phyloP scores from a whole-genome alignment of 768 basidiomycete species.

The Tricholoma saponaceum region DNA sequence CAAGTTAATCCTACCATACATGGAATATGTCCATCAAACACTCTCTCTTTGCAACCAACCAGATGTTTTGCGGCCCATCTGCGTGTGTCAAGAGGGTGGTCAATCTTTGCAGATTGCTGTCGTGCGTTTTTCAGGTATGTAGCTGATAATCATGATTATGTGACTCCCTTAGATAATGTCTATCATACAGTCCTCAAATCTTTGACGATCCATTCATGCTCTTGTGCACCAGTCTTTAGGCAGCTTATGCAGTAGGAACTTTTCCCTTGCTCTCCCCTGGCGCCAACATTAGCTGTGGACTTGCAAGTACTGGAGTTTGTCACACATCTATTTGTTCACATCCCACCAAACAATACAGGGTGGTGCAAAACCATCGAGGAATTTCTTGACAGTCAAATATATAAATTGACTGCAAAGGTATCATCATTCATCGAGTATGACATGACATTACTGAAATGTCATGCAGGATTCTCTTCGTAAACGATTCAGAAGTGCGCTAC shows the following conservation, averaged over 20 bases:
- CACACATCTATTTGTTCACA: slow-evolving; percentile 17
- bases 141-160: neutral
- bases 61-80: neutral
- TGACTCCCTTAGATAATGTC: too few species aligned
- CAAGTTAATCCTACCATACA: neutral
- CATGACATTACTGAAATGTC: neutral
- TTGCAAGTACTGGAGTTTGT: slow-evolving; percentile 26
- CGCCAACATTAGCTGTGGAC: slow-evolving; percentile 28
- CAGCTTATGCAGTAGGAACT: slow-evolving; percentile 22
- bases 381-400: slow-evolving; percentile 15
- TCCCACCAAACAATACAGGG: slow-evolving; percentile 23
- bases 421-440: neutral
- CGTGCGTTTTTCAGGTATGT: neutral
- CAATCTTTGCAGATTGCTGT: neutral
- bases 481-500: slow-evolving; percentile 21
- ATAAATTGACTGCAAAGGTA: slow-evolving; percentile 16
- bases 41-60: neutral
- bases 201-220: slow-evolving; percentile 8
- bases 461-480: slow-evolving; percentile 18
- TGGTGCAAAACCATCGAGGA: slow-evolving; percentile 23
- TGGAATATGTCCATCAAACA: neutral
- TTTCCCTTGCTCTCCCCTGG: slow-evolving; percentile 24
- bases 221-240: slow-evolving; percentile 7
- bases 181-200: neutral
- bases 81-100: neutral